These are phyloP conservation scores for Amyloporia xantha DNA, from an alignment of 768 basidiomycete genomes.

Conservation along the genomic window DNA sequence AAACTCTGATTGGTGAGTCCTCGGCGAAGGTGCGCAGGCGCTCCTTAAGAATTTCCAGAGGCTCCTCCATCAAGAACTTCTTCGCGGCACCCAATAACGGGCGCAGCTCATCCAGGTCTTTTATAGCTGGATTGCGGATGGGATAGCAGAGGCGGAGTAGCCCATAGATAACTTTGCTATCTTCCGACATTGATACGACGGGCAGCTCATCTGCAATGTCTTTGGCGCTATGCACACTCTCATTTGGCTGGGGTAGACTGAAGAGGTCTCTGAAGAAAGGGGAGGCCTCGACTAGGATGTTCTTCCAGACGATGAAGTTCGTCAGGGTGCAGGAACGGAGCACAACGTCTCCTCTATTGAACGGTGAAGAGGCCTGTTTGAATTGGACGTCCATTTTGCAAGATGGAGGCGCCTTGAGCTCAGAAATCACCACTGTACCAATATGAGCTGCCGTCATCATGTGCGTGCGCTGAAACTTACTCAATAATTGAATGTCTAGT, in stretches of 20 bases:
- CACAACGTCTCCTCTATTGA: slow-evolving; percentile 35
- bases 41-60: background rate
- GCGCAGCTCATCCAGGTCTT: background rate
- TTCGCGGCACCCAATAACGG: slow-evolving; percentile 18
- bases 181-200: slow-evolving; percentile 13
- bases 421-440: too few relatives aligned
- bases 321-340: slow-evolving; percentile 37
- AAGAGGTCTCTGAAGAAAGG: slow-evolving; percentile 14
- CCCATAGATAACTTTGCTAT: slow-evolving; percentile 15
- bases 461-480: too few relatives aligned
- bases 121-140: slow-evolving; percentile 14
- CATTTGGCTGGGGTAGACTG: slow-evolving; percentile 4
- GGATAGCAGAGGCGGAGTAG: slow-evolving; percentile 31
- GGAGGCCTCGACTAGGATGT: slow-evolving; percentile 9
- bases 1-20: slow-evolving; percentile 23
- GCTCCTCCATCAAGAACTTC: slow-evolving; percentile 16
- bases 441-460: too few relatives aligned
- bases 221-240: too few relatives aligned
- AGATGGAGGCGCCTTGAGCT: too few relatives aligned
- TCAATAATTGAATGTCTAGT: too few relatives aligned
- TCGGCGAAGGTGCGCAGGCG: slow-evolving; percentile 17
- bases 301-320: slow-evolving; percentile 7
- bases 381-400: too few relatives aligned
- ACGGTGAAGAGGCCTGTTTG: slow-evolving; percentile 3
- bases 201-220: slow-evolving; percentile 3